Evolutionary conservation across 1,139 yeast genomes (phyloP).

Genomic region (Debaryomycetaceae sp.): DNA sequence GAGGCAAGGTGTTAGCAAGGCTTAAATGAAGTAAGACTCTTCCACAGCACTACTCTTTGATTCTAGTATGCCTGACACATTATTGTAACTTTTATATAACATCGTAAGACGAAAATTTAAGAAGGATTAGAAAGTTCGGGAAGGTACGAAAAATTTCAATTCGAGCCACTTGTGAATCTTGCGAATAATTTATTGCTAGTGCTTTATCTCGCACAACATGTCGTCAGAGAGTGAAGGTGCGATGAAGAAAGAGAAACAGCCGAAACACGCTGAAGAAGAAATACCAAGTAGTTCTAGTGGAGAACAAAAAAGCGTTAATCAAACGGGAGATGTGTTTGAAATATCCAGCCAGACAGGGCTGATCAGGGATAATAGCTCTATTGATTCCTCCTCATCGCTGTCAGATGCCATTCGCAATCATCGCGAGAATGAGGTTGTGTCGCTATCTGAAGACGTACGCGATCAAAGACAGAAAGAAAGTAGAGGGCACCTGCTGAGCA

Average conservation of each 20-base stretch:
- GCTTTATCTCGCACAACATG: neutral
- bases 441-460: neutral
- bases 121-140: too few relatives aligned
- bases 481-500: constrained; percentile 1
- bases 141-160: too few relatives aligned
- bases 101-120: too few relatives aligned
- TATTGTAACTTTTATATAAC: too few relatives aligned
- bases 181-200: too few relatives aligned
- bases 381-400: neutral
- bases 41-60: too few relatives aligned
- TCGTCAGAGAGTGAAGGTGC: neutral
- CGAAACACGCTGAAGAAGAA: neutral
- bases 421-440: neutral
- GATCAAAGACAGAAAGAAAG: neutral
- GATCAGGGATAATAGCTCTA: neutral
- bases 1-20: too few relatives aligned
- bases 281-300: neutral
- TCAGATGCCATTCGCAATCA: neutral
- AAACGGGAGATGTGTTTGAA: neutral
- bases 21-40: too few relatives aligned
- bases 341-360: neutral
- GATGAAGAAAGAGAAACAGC: neutral
- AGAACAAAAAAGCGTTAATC: neutral
- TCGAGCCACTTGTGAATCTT: too few relatives aligned
- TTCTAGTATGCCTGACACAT: too few relatives aligned